Conservation (phyloP, 1,284 basidiomycete species). For the Puccinia coronata region DNA sequence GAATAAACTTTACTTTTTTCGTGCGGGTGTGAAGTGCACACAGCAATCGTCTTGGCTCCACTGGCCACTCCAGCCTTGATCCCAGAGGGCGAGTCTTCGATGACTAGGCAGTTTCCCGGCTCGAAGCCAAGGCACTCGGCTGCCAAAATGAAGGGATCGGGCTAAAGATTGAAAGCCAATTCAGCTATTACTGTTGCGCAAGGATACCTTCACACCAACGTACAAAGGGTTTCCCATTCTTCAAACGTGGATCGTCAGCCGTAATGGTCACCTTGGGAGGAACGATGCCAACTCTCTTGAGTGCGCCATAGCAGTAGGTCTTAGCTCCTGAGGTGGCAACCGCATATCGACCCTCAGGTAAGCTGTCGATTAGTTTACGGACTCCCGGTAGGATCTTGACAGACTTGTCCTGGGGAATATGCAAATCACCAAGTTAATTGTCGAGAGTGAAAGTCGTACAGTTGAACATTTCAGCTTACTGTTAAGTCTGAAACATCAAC, state of each 20-base stretch:
- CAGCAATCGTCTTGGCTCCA: conserved; percentile 73
- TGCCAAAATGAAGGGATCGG: conserved; percentile 74
- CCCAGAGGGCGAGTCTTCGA: conserved; percentile 61
- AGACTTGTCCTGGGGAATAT: conserved; percentile 51
- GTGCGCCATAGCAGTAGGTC: conserved; percentile 70
- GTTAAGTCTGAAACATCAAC: conserved; percentile 64
- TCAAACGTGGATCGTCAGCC: conserved; percentile 68
- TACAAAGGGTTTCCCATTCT: conserved; percentile 58
- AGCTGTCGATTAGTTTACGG: conserved; percentile 68
- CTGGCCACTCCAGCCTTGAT: conserved; percentile 70
- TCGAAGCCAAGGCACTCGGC: conserved; percentile 70
- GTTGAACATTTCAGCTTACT: conserved; percentile 49
- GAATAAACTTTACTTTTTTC: conserved; percentile 51
- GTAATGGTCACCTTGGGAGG: conserved; percentile 75
- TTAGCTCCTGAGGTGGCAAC: conserved; percentile 76
- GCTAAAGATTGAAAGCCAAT: conserved; percentile 58
- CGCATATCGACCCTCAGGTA: conserved; percentile 70
- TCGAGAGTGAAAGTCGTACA: not conserved
- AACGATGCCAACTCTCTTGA: conserved; percentile 71
- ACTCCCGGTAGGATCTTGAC: conserved; percentile 76
- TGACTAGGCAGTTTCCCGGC: conserved; percentile 65
- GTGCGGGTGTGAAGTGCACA: conserved; percentile 65
- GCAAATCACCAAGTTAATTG: not conserved
- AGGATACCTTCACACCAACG: conserved; percentile 4
- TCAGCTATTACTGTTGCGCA: not conserved